Evolutionary conservation across 202 grass and related monocot genomes (phyloP).

Genomic region (Saccharum hybrid): DNA sequence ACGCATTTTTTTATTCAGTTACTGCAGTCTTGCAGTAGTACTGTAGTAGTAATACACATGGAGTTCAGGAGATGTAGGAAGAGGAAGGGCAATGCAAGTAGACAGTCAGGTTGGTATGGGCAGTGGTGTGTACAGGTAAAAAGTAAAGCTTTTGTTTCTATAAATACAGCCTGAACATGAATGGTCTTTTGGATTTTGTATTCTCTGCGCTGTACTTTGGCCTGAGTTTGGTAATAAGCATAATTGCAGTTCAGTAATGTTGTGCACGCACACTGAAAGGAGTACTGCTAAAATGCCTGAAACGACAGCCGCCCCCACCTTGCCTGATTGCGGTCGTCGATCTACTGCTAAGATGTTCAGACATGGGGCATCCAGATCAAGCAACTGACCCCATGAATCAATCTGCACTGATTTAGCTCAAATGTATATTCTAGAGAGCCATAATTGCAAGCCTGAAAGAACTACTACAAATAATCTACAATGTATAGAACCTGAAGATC

Average conservation of each 20-base stretch:
- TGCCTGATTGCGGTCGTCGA: neutral
- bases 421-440: neutral
- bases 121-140: no score
- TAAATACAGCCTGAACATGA: neutral
- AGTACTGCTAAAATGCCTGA: neutral
- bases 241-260: neutral
- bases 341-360: slow-evolving; percentile 11
- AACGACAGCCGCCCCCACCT: neutral
- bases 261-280: slow-evolving; percentile 4
- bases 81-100: no score
- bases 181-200: neutral
- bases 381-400: neutral
- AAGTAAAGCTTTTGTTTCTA: neutral
- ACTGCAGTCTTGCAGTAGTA: no score
- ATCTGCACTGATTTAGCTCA: neutral
- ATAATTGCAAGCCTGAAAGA: neutral
- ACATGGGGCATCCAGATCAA: slow-evolving; percentile 20
- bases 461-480: neutral
- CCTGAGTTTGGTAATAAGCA: slow-evolving; percentile 7
- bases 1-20: no score
- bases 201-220: neutral
- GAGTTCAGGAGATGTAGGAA: no score
- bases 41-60: no score
- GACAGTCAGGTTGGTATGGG: no score
- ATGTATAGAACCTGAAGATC: neutral